Conservation (phyloP, 1,139 yeast species). For the Yamadazyma triangularis region DNA sequence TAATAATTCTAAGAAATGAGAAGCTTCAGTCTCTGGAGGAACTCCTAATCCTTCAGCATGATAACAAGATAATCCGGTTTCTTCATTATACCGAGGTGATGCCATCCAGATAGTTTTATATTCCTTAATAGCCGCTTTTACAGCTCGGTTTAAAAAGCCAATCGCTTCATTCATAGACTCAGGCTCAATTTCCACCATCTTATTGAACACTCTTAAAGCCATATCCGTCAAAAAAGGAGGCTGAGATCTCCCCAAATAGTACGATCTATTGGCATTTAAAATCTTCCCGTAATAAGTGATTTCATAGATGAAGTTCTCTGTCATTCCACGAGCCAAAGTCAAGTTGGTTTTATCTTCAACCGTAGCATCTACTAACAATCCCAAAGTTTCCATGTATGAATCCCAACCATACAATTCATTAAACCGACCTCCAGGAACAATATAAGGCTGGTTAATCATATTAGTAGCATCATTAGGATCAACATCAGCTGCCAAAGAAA, state of each 20-base stretch:
- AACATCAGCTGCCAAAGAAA: constrained; percentile 69
- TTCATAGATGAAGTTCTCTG: constrained; percentile 87
- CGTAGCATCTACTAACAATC: constrained; percentile 66
- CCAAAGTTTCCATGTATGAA: constrained; percentile 88
- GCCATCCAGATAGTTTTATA: constrained; percentile 77
- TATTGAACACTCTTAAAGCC: constrained; percentile 69
- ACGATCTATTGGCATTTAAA: constrained; percentile 89
- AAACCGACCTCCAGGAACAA: constrained; percentile 96
- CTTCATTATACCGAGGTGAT: constrained; percentile 66
- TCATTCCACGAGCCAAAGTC: constrained; percentile 79
- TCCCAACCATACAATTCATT: constrained; percentile 99
- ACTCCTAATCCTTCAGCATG: constrained; percentile 88
- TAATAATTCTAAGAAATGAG: constrained; percentile 77
- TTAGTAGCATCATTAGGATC: constrained; percentile 47
- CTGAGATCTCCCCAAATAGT: constrained; percentile 88
- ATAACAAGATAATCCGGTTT: constrained; percentile 84
- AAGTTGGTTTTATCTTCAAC: constrained; percentile 39
- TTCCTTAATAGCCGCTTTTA: constrained; percentile 81
- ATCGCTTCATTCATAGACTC: constrained; percentile 35
- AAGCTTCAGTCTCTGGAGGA: constrained; percentile 95
- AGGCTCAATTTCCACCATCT: constrained; percentile 43
- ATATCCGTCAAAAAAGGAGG: constrained; percentile 98
- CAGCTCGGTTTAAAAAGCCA: constrained; percentile 61
- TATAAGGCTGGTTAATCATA: constrained; percentile 73
- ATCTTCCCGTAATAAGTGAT: constrained; percentile 89